Evolutionary conservation across 768 basidiomycete genomes (phyloP), one percentile per base, ranked within the genome.

Genomic region (Amanita rubescens): DNA sequence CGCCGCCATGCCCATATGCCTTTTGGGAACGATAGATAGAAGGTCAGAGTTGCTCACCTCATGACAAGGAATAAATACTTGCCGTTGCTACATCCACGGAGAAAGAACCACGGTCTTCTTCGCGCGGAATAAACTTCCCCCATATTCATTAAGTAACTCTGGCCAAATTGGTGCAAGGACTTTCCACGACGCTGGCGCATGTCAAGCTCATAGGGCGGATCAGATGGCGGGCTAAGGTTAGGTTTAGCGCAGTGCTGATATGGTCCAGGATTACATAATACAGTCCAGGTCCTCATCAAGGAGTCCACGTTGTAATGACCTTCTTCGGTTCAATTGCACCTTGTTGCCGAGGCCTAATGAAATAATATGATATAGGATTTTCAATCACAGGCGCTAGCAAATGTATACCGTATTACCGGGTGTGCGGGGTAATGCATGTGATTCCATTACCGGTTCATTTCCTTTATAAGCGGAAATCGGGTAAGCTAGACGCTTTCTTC

Each of bases 381-480:
- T 44, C n/a, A 44, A 44, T 44, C 43, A 44, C 43, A 27, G 14
- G 12, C 24, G 14, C 14, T 25, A 12, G 22, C 5, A n/a, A 27
- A 27, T 25, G 25, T 45, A 25, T 45, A 15, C 44, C 44, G 44
- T 22, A 15, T 25, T n/a, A 24, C 27, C 20, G 15, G 25, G 43
- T 44, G 14, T 46, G 33, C 33, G 32, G 47, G 47, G 32, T 20
- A 48, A 34, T 12, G 33, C 47, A 49, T 49, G 47, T 49, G 47
- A 49, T 37, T 49, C 19, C 1, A 22, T 22, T 35, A 49, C 19
- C 47, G 32, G 47, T 46, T 17, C 38, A 42, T 22, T 17, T 41
- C 20, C 15, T 46, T 53, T 35, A 53, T 53, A 53, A 53, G 33
- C 43, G 20, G 15, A 15, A 19, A 46, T 30, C 17, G 6, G 14